A percentile compares a stretch with the other conserved stretches of the same genome.
Evolutionary conservation across 2,329 filamentous ascomycete species (phyloP).

Genomic region (Calonectria pseudoreteaudii): DNA sequence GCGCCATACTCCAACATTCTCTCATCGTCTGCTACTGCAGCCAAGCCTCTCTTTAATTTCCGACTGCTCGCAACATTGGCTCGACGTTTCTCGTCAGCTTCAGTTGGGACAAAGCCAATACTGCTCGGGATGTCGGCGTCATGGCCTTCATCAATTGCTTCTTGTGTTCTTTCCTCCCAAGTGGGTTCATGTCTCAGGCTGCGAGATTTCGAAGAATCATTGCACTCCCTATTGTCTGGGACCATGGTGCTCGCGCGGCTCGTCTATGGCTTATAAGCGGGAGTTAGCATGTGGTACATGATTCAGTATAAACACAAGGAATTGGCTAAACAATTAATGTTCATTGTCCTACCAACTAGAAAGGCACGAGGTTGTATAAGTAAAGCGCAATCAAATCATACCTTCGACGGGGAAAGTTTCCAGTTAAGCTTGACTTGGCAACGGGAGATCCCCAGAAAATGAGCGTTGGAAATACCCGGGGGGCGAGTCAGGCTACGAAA

Average conservation of each 20-base stretch:
- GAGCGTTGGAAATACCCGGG: background rate
- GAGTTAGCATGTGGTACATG: background rate
- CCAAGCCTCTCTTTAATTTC: slow-evolving; percentile 16
- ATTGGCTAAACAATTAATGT: background rate
- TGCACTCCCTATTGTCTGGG: background rate
- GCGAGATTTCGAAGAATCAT: slow-evolving; percentile 15
- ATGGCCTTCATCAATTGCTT: slow-evolving; percentile 59
- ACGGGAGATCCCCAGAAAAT: slow-evolving; percentile 18
- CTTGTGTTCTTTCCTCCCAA: slow-evolving; percentile 48
- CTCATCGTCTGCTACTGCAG: background rate
- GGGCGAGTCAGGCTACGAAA: background rate
- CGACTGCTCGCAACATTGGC: slow-evolving; percentile 48
- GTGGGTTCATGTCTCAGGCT: slow-evolving; percentile 39
- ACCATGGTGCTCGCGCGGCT: slow-evolving; percentile 27
- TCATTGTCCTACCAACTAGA: background rate
- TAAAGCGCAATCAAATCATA: slow-evolving; percentile 2
- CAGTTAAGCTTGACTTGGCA: slow-evolving; percentile 15
- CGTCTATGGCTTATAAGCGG: background rate
- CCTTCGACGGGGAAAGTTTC: slow-evolving; percentile 17
- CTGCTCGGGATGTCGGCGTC: slow-evolving; percentile 63
- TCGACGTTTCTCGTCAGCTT: slow-evolving; percentile 52
- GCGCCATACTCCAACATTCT: background rate
- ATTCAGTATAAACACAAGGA: background rate
- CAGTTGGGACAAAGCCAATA: slow-evolving; percentile 57
- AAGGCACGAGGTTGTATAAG: background rate